phyloP scores from a whole-genome alignment of 1,284 basidiomycete genomes.

The Ustilago bromivora region DNA sequence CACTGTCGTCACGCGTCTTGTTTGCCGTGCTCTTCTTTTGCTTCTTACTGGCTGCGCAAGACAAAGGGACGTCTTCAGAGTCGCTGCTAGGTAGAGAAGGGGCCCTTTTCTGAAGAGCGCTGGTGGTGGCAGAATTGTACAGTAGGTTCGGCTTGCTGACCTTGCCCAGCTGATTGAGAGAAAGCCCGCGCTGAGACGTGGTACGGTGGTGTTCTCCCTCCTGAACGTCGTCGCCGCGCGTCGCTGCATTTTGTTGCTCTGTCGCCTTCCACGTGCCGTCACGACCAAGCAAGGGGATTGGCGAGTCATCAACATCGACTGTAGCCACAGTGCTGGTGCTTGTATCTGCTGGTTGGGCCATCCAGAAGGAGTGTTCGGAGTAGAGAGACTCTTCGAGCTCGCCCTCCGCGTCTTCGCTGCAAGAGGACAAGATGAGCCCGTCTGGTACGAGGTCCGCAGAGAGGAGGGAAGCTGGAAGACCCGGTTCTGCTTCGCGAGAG shows the following conservation, averaged over 20 bases:
- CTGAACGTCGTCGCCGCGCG: not conserved
- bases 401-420: slow-evolving; percentile 42
- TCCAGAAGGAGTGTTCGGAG: slow-evolving; percentile 29
- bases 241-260: not conserved
- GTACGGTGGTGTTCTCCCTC: not conserved
- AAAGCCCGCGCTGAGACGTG: not conserved
- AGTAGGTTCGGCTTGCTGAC: not conserved
- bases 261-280: slow-evolving; percentile 24
- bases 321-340: slow-evolving; percentile 19
- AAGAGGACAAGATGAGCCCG: slow-evolving; percentile 14
- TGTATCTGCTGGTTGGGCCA: slow-evolving; percentile 13
- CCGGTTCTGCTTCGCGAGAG: not conserved
- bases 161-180: not conserved
- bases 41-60: not conserved
- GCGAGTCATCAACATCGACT: slow-evolving; percentile 11
- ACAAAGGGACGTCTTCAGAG: not conserved
- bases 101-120: not conserved
- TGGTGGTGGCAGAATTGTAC: not conserved
- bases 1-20: not conserved
- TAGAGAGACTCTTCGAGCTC: slow-evolving; percentile 27
- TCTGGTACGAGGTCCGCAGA: not conserved
- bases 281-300: slow-evolving; percentile 23
- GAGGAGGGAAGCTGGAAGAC: not conserved
- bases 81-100: slow-evolving; percentile 3
- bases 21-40: not conserved